Evolutionary conservation across 306 rosid genomes (phyloP).

Genomic region (Fragaria vesca): DNA sequence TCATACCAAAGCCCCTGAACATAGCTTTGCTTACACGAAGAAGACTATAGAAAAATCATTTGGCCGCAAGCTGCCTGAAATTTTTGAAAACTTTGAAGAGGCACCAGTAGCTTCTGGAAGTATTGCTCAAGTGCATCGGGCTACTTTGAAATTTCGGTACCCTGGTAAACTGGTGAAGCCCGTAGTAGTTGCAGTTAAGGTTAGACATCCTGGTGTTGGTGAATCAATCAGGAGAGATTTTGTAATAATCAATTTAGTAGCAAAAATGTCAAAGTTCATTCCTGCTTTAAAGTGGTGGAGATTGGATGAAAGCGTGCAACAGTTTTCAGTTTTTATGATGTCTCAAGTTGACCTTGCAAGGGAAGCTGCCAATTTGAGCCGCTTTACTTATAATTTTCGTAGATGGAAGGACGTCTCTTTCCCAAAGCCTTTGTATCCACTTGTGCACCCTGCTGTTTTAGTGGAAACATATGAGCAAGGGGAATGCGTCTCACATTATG

Average conservation of each 20-base stretch:
- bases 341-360: slow-evolving; percentile 99
- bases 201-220: slow-evolving; percentile 98
- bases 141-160: slow-evolving; percentile 71
- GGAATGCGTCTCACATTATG: slow-evolving; percentile 85
- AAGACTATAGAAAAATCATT: slow-evolving; percentile 88
- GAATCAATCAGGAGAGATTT: slow-evolving; percentile 97
- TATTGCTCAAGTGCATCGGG: slow-evolving; percentile 97
- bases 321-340: slow-evolving; percentile 99
- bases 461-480: slow-evolving; percentile 97
- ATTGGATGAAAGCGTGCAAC: slow-evolving; percentile 98
- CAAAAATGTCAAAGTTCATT: slow-evolving; percentile 68
- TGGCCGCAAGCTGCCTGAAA: slow-evolving; percentile 80
- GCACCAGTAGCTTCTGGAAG: slow-evolving; percentile 96
- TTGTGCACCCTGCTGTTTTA: slow-evolving; percentile 95
- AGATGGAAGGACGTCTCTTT: slow-evolving; percentile 96
- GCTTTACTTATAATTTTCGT: slow-evolving; percentile 89
- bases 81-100: slow-evolving; percentile 94
- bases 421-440: slow-evolving; percentile 96
- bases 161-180: slow-evolving; percentile 87
- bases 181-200: slow-evolving; percentile 85
- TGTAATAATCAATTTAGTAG: slow-evolving; percentile 66
- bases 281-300: slow-evolving; percentile 93
- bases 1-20: slow-evolving; percentile 96
- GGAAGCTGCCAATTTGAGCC: slow-evolving; percentile 99
- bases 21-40: slow-evolving; percentile 84